phyloP scores from a whole-genome alignment of 2,329 filamentous ascomycete genomes.

The Microdochium bolleyi region DNA sequence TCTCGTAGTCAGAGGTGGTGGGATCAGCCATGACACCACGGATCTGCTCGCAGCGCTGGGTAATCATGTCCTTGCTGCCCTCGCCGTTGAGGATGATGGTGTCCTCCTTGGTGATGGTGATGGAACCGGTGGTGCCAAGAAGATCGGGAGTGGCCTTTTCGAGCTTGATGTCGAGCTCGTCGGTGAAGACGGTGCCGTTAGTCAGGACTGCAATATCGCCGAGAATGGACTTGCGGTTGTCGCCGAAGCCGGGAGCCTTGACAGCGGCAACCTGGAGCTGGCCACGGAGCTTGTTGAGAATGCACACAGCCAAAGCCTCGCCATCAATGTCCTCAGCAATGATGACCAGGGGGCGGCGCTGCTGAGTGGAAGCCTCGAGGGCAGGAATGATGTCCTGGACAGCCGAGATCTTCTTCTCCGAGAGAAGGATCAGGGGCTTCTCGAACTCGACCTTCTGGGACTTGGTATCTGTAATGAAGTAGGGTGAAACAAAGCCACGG shows the following conservation, averaged over 20 bases:
- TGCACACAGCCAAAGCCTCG: slow-evolving; percentile 96
- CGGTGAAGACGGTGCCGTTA: slow-evolving; percentile 94
- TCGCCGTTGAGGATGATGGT: slow-evolving; percentile 98
- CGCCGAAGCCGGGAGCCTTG: slow-evolving; percentile 98
- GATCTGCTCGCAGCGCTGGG: slow-evolving; percentile 98
- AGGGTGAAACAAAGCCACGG: slow-evolving; percentile 95
- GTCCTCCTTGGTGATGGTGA: slow-evolving; percentile 99
- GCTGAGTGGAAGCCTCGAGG: slow-evolving; percentile 92
- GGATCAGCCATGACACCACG: slow-evolving; percentile 93
- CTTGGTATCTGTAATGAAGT: slow-evolving; percentile 99
- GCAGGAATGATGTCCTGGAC: slow-evolving; percentile 98
- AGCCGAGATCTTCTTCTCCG: slow-evolving; percentile 99
- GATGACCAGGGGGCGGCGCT: slow-evolving; percentile 92
- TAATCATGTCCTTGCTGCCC: slow-evolving; percentile 86
- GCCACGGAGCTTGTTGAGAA: slow-evolving; percentile 99
- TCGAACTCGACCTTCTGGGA: slow-evolving; percentile 98
- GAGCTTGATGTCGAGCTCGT: slow-evolving; percentile 97
- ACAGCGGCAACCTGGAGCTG: slow-evolving; percentile 98
- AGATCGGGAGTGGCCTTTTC: slow-evolving; percentile 95
- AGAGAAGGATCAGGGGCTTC: slow-evolving; percentile 96
- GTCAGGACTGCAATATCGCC: slow-evolving; percentile 93
- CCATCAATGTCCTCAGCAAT: slow-evolving; percentile 99
- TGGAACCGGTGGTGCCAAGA: slow-evolving; percentile 94
- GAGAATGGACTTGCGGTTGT: slow-evolving; percentile 99
- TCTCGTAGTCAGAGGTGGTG: slow-evolving; percentile 96